Evolutionary conservation across 257 asterid genomes (phyloP).

Genomic region (Solanum acaule): DNA sequence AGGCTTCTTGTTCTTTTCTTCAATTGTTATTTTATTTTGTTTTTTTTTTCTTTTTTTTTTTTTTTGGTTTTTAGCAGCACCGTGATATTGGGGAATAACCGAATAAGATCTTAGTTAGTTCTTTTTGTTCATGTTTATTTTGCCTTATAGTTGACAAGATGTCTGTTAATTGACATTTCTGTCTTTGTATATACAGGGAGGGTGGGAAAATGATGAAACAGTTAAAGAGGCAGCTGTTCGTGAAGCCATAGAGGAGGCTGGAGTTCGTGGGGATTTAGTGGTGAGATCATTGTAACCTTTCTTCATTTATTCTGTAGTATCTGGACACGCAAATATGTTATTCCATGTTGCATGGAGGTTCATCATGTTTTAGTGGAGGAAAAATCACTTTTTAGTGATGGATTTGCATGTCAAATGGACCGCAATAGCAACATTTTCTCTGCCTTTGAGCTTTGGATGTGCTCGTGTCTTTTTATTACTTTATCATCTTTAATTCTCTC

Average conservation of each 20-base stretch:
- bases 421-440: not conserved
- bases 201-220: constrained; percentile 98
- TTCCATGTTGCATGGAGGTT: not conserved
- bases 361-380: not conserved
- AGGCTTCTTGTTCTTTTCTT: not conserved
- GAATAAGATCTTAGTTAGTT: not conserved
- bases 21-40: not conserved
- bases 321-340: not conserved
- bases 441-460: not conserved
- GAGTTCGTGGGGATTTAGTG: constrained; percentile 83
- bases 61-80: not conserved
- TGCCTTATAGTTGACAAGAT: not conserved
- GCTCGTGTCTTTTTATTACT: not conserved
- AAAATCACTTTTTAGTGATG: not conserved
- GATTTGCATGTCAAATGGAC: not conserved
- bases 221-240: constrained; percentile 86
- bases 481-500: not conserved
- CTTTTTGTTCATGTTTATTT: not conserved
- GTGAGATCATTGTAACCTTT: constrained; percentile 21
- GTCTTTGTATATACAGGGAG: constrained; percentile 43
- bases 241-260: constrained; percentile 96
- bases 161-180: not conserved
- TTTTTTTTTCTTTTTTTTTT: too few relatives aligned
- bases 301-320: not conserved
- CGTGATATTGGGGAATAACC: not conserved